Conservation (phyloP, 2,329 filamentous ascomycete genomes). For the Hypoxylon sp. region DNA sequence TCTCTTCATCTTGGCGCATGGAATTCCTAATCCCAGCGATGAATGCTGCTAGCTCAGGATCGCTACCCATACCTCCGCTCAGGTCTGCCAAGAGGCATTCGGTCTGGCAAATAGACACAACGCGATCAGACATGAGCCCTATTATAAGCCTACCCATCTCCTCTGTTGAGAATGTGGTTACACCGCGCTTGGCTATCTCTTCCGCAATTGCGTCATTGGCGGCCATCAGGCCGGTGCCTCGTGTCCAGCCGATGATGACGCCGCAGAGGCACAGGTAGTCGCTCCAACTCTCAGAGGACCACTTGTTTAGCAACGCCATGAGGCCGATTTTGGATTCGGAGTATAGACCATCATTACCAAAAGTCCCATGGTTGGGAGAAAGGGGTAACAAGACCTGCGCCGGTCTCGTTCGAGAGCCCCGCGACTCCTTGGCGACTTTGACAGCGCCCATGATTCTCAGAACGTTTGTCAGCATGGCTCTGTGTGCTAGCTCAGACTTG, state of each 20-base stretch:
- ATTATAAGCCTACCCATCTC: slow-evolving; percentile 61
- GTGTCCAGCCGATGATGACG: slow-evolving; percentile 62
- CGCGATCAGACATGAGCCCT: slow-evolving; percentile 51
- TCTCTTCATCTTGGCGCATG: slow-evolving; percentile 40
- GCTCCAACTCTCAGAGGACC: slow-evolving; percentile 56
- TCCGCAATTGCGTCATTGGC: slow-evolving; percentile 59
- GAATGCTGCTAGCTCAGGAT: slow-evolving; percentile 50
- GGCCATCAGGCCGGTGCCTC: slow-evolving; percentile 61
- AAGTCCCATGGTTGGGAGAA: slow-evolving; percentile 61
- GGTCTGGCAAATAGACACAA: slow-evolving; percentile 53
- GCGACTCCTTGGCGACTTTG: slow-evolving; percentile 51
- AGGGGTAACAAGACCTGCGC: slow-evolving; percentile 59
- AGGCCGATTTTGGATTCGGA: slow-evolving; percentile 61
- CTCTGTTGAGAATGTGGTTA: slow-evolving; percentile 58
- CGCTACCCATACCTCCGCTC: slow-evolving; percentile 55
- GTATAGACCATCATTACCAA: slow-evolving; percentile 62
- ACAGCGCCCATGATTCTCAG: slow-evolving; percentile 58
- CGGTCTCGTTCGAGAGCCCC: slow-evolving; percentile 52
- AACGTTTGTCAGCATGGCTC: slow-evolving; percentile 58
- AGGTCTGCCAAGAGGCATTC: slow-evolving; percentile 58
- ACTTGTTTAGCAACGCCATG: slow-evolving; percentile 55
- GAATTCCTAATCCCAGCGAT: slow-evolving; percentile 65
- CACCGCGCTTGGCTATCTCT: slow-evolving; percentile 55
- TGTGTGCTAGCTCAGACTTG: slow-evolving; percentile 57
- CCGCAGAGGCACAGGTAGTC: slow-evolving; percentile 59